These are phyloP conservation scores for Phyllosticta ampelicida DNA, from an alignment of 2,329 filamentous ascomycete genomes.

Conservation along the genomic window DNA sequence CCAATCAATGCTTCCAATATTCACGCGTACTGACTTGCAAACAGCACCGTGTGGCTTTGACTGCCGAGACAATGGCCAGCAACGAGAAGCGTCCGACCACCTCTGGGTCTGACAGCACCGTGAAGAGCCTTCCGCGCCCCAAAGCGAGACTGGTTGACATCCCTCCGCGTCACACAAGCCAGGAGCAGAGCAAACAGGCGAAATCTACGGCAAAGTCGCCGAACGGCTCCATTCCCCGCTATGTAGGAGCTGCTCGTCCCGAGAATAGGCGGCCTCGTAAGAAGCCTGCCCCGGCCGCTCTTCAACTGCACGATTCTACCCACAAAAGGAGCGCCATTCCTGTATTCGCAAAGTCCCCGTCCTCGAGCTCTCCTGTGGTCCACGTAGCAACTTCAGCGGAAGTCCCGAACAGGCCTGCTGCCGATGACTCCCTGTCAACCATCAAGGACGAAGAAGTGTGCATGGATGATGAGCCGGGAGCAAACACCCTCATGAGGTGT, in stretches of 20 bases:
- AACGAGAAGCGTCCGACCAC: not conserved
- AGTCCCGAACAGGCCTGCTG: not conserved
- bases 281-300: not conserved
- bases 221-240: conserved; percentile 1
- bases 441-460: conserved; percentile 3
- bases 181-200: not conserved
- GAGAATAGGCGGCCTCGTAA: not conserved
- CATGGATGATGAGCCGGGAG: not conserved
- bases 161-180: not conserved
- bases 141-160: conserved; percentile 2
- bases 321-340: conserved; percentile 8
- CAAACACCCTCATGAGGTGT: conserved; percentile 4
- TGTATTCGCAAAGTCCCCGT: not conserved
- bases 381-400: not conserved
- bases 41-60: not conserved
- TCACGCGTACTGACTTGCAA: not conserved
- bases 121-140: not conserved
- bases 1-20: not conserved
- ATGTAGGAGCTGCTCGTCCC: not conserved
- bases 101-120: not conserved
- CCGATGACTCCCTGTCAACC: conserved; percentile 2
- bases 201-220: not conserved
- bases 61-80: not conserved
- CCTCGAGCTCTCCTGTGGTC: not conserved
- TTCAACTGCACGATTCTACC: not conserved